Evolutionary conservation across 2,329 filamentous ascomycete genomes (phyloP).

Genomic region (Akanthomyces lecanii): DNA sequence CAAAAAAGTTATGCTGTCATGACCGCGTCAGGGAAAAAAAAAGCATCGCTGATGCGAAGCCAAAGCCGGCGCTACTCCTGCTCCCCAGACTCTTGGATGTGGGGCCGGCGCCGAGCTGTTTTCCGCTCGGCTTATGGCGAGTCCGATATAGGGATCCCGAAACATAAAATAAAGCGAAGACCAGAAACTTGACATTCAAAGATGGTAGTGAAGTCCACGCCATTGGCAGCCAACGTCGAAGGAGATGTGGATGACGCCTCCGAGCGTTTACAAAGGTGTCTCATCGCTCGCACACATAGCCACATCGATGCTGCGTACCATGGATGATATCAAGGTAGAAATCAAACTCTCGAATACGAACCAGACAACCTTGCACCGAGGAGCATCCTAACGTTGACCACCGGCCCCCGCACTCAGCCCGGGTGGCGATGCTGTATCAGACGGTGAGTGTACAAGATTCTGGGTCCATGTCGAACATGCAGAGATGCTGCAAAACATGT

Average conservation of each 20-base stretch:
- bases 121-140: background rate
- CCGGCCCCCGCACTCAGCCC: background rate
- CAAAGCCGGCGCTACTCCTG: constrained; percentile 13
- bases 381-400: background rate
- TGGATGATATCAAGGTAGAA: background rate
- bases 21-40: background rate
- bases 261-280: background rate
- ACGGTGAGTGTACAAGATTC: background rate
- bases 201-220: background rate
- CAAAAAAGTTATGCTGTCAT: background rate
- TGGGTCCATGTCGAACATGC: background rate
- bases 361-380: too few relatives aligned
- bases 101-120: constrained; percentile 7
- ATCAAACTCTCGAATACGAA: background rate
- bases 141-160: background rate
- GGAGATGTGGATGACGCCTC: too few relatives aligned
- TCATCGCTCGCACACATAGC: background rate
- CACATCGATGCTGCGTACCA: background rate
- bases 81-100: constrained; percentile 8
- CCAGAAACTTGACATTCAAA: background rate
- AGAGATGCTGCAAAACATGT: constrained; percentile 3
- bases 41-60: background rate
- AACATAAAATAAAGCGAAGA: too few relatives aligned
- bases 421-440: background rate
- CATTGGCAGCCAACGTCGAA: background rate